phyloP scores from a whole-genome alignment of 257 asterid genomes.

The Gentiana dahurica region DNA sequence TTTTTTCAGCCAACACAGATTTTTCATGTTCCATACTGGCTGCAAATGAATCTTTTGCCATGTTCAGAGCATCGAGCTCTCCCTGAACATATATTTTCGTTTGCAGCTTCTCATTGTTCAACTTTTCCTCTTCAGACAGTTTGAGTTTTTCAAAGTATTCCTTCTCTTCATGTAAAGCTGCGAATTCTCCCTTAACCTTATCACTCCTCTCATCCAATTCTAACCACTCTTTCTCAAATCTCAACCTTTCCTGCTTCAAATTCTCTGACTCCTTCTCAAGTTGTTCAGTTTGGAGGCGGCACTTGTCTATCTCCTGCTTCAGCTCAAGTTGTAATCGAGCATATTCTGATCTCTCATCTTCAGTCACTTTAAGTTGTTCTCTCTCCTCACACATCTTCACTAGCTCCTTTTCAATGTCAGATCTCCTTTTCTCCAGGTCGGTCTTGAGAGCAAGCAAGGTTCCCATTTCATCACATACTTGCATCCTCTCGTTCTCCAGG shows the following conservation, averaged over 20 bases:
- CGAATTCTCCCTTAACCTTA: constrained; percentile 53
- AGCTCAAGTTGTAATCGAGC: constrained; percentile 64
- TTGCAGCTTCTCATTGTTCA: constrained; percentile 65
- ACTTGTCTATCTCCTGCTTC: constrained; percentile 80
- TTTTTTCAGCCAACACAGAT: constrained; percentile 44
- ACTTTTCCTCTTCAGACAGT: constrained; percentile 59
- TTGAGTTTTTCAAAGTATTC: constrained; percentile 37
- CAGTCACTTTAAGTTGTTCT: constrained; percentile 68
- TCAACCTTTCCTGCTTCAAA: constrained; percentile 76
- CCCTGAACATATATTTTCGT: constrained; percentile 43
- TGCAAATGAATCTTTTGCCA: constrained; percentile 66
- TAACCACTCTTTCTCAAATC: constrained; percentile 95
- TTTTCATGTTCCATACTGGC: constrained; percentile 77
- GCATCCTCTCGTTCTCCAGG: constrained; percentile 53
- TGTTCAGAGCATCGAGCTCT: constrained; percentile 69
- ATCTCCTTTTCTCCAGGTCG: constrained; percentile 58
- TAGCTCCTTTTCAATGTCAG: constrained; percentile 50
- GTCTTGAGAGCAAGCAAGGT: constrained; percentile 40
- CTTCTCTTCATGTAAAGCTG: constrained; percentile 43
- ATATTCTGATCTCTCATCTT: constrained; percentile 71
- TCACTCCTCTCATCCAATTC: constrained; percentile 68
- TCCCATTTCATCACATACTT: constrained; percentile 49
- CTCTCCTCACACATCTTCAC: constrained; percentile 43
- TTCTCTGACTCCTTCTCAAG: constrained; percentile 66
- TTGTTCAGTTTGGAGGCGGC: constrained; percentile 53